Evolutionary conservation across 306 rosid genomes (phyloP), one percentile per base, ranked within the genome.

Genomic region (Cucurbita pepo): DNA sequence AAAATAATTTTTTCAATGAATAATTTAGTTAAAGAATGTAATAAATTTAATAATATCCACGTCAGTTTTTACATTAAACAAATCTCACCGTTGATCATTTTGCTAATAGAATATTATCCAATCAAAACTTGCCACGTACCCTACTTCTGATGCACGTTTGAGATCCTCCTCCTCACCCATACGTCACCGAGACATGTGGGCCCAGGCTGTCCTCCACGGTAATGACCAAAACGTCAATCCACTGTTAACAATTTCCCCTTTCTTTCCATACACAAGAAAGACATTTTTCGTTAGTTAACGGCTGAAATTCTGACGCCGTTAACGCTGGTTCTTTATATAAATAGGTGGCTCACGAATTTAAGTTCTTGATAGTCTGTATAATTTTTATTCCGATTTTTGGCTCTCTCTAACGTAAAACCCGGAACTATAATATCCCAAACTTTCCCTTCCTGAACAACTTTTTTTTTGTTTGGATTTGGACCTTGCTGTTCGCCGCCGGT

Each of bases 241-340:
- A 81, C 75, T 75, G 19, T 74, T 13, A 15, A 34, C 56, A 30
- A 64, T 11, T 5, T 6, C 30, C 66, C 34, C 65, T 45, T 64
- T 74, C 76, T 76, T 45, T 47, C 38, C 75, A 21, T 41, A 66
- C 38, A 59, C 64, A 66, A 81, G 58, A 50, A 48, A 69, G 59
- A 69, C 74, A 69, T 80, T 83, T 82, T 63, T 90, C 90, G 97
- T 91, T 71, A 76, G n/a, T 1, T 84, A 79, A 84, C 89, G 80
- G 75, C 73, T 56, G 1, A n/a, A 55, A 7, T 48, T 7, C 53
- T 53, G 7, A 87, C 89, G 87, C 77, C 89, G 92, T 87, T 44
- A 82, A 34, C 37, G 25, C n/a, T 10, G 15, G 22, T 34, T 51
- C 51, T 63, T 71, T 80, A 60, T 91, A 91, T 89, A 89, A 83